A percentile compares a stretch with the other conserved stretches of the same genome.
phyloP scores from a whole-genome alignment of 108 stramenopile species.

The Cyclotella choctawhatcheeana region DNA sequence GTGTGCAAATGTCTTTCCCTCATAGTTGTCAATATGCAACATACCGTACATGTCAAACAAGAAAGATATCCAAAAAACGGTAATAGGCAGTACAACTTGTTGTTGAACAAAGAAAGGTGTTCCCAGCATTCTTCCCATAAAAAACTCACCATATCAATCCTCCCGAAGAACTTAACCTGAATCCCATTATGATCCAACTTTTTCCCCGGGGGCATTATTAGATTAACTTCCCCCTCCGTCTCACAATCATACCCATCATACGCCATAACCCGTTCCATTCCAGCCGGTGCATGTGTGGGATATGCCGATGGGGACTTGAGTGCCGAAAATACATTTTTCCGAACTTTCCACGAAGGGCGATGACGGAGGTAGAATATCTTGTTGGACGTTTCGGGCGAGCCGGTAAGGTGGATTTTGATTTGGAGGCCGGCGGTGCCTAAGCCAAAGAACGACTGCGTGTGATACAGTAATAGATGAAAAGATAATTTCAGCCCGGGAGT shows the following conservation, averaged over 20 bases:
- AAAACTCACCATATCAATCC: slow-evolving; percentile 90
- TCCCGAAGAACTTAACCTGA: slow-evolving; percentile 96
- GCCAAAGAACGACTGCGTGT: slow-evolving; percentile 63
- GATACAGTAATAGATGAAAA: too few relatives aligned
- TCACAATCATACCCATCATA: slow-evolving; percentile 69
- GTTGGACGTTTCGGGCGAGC: slow-evolving; percentile 34
- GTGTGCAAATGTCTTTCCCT: too few relatives aligned
- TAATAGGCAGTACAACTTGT: too few relatives aligned
- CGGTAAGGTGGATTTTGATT: slow-evolving; percentile 59
- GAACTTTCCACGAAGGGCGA: slow-evolving; percentile 80
- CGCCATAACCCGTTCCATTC: slow-evolving; percentile 31
- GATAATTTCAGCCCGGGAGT: too few relatives aligned
- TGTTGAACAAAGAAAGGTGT: not conserved
- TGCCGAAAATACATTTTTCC: slow-evolving; percentile 85
- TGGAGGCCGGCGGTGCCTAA: slow-evolving; percentile 71
- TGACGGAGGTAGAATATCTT: slow-evolving; percentile 71
- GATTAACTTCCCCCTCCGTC: slow-evolving; percentile 84
- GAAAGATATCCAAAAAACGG: too few relatives aligned
- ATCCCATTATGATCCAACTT: slow-evolving; percentile 97
- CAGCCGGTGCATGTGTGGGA: slow-evolving; percentile 5
- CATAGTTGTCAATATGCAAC: too few relatives aligned
- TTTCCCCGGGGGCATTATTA: slow-evolving; percentile 90
- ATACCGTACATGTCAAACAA: not conserved
- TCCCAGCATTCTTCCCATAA: not conserved
- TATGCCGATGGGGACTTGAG: slow-evolving; percentile 47